Evolutionary conservation across 345 rosid genomes (phyloP), one percentile per base, ranked within the genome.

Genomic region (Ailanthus altissimus): DNA sequence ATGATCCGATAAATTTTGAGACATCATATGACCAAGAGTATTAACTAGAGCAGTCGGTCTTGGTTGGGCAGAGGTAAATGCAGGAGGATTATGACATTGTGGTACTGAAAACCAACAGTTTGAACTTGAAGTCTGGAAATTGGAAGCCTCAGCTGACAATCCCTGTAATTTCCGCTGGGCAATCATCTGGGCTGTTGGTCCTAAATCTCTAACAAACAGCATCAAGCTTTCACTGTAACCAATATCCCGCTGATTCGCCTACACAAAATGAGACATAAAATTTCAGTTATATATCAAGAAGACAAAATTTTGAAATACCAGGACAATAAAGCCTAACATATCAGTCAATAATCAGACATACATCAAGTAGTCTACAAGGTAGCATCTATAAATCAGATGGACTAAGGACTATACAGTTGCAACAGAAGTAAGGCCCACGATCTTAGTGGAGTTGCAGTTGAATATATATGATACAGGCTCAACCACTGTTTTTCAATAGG

Each of bases 191-290:
- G 83, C 90, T 12, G 85, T 83, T 58, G 89, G 87, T 50, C 91
- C 95, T 45, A 91, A 79, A 79, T 84, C 83, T 78, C 80, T 84
- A 61, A 75, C 80, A 72, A 88, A 89, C 74, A 77, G 16, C 88
- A 75, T 80, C 69, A 89, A 81, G 76, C 86, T 79, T 73, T 88
- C 80, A 54, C 51, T 32, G 70, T 88, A 89, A 47, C 85, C 65
- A 36, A 75, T 77, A 23, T 77, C 80, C 74, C 67, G 79, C 78
- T 76, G 83, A 59, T 80, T 74, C 72, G 81, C 83, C 91, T 90
- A 70, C 68, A 71, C 4, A 78, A 74, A 57, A 51, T 0, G 43
- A 32, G 40, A 66, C 67, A 64, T 7, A 11, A 21, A 6, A 21
- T 6, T 16, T 76, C 50, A 65, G 59, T 54, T 56, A 25, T 46